Percentiles rank a stretch among this genome's conserved stretches.
Evolutionary conservation across 352 stramenopile genomes (phyloP).

Genomic region (Phytophthora pluvialis): DNA sequence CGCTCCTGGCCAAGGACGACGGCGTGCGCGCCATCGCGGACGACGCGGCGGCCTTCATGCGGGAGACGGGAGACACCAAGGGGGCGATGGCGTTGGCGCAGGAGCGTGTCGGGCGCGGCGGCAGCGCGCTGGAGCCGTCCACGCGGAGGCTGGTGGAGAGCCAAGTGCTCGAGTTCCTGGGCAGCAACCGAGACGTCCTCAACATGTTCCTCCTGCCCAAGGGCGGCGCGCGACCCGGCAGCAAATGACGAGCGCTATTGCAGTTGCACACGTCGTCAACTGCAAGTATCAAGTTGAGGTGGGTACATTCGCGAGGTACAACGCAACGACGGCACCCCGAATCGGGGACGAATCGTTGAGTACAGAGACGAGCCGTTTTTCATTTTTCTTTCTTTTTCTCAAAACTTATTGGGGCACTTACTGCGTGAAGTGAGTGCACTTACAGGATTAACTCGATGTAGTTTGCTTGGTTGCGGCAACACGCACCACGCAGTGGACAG

Average conservation of each 20-base stretch:
- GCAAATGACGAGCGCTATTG: slow-evolving; percentile 14
- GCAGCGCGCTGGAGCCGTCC: slow-evolving; percentile 60
- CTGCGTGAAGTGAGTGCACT: no score
- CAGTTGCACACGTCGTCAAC: slow-evolving; percentile 15
- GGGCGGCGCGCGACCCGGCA: slow-evolving; percentile 15
- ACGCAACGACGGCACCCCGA: slow-evolving; percentile 21
- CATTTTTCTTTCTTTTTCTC: no score
- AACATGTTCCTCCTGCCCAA: slow-evolving; percentile 84
- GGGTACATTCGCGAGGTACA: slow-evolving; percentile 12
- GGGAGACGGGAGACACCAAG: slow-evolving; percentile 71
- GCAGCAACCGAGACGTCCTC: slow-evolving; percentile 76
- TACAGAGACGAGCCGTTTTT: slow-evolving; percentile 1
- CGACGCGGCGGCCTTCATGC: slow-evolving; percentile 62
- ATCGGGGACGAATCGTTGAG: slow-evolving; percentile 16
- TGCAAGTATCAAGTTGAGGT: slow-evolving; percentile 34
- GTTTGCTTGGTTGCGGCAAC: no score
- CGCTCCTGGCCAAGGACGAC: slow-evolving; percentile 73
- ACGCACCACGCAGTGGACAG: no score
- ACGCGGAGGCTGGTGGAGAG: slow-evolving; percentile 83
- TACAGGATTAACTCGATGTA: no score
- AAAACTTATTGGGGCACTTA: neutral
- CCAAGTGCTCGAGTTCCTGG: slow-evolving; percentile 78
- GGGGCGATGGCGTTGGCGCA: slow-evolving; percentile 63
- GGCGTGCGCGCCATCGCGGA: slow-evolving; percentile 69
- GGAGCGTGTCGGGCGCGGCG: slow-evolving; percentile 69